Base-by-base conservation (phyloP, 371 early-diverging fungal species). In the Batkoa obscura region DNA sequence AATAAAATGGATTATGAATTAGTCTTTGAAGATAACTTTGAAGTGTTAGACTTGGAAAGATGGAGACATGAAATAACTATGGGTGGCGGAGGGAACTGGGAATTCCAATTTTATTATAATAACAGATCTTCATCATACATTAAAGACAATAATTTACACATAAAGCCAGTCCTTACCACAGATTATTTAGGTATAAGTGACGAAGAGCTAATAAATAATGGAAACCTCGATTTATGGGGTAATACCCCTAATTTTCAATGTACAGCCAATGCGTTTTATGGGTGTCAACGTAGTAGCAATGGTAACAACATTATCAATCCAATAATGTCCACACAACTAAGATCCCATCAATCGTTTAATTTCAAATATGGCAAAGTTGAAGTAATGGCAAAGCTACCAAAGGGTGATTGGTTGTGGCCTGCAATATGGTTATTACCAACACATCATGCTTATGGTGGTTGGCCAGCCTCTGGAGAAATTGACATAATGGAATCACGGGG, bases 371-470 rank as follows among this genome's bases (percentile, higher is more conserved):
- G 81, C 23, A 76, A 70, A 55, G 77, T 82, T 8, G 80, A 79
- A 56, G 73, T 84, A 9, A 64, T 70, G 30, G 84, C 81, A 2
- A 68, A 72, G 56, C 56, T 82, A 58, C 83, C 84, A 2, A 60
- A 43, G 34, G 84, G 84, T 23, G 79, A 80, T 60, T 80, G 78
- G 78, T 58, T 81, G 37, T 83, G 81, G 81, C 78, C 73, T 23
- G 64, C 74, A 3, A 75, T 81, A 49, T 79, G 80, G 80, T 66
- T 84, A 74, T 49, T 84, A 57, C 84, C 83, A 15, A 76, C 66
- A 43, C 56, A 78, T 59, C 68, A 71, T 38, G 65, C 66, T 1
- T 84, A 84, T 59, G 84, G 83, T 30, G 49, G 60, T 31, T 84
- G 84, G 84, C 83, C 84, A 31, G 79, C 81, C 2, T 74, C 74